These are phyloP conservation scores for Cephalotrichum gorgonifer DNA, from an alignment of 2,329 filamentous ascomycete genomes.

Conservation along the genomic window DNA sequence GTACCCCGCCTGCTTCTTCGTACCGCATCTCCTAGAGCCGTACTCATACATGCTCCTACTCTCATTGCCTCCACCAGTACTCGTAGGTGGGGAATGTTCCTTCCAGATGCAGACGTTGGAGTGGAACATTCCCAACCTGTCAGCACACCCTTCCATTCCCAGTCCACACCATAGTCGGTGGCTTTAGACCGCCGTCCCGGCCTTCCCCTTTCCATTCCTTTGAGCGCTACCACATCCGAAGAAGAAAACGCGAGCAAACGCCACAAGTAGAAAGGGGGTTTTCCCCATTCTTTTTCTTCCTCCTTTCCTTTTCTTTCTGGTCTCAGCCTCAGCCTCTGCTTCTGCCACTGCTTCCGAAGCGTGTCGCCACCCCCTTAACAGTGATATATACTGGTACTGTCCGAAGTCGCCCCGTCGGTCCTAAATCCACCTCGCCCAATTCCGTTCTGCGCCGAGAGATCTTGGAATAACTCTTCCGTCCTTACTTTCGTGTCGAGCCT, in stretches of 20 bases:
- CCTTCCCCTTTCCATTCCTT: background rate
- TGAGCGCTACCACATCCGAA: no score
- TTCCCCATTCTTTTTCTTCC: background rate
- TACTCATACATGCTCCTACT: background rate
- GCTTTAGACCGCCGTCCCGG: background rate
- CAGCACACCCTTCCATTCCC: background rate
- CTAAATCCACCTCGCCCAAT: background rate
- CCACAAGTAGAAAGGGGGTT: background rate
- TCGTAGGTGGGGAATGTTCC: background rate
- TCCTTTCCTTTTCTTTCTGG: background rate
- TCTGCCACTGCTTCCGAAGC: no score
- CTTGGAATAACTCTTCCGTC: background rate
- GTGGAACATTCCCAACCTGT: no score
- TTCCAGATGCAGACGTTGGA: background rate
- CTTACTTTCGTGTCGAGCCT: background rate
- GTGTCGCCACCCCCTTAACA: slow-evolving; percentile 1
- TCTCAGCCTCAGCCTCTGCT: background rate
- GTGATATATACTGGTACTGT: background rate
- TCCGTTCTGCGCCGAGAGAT: background rate
- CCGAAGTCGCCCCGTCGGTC: background rate
- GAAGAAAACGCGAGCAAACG: background rate
- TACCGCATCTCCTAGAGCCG: background rate
- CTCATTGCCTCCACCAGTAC: background rate
- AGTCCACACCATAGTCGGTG: background rate
- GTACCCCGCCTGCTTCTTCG: background rate